phyloP scores from a whole-genome alignment of 768 basidiomycete species.

The Pleurotus tuoliensis region DNA sequence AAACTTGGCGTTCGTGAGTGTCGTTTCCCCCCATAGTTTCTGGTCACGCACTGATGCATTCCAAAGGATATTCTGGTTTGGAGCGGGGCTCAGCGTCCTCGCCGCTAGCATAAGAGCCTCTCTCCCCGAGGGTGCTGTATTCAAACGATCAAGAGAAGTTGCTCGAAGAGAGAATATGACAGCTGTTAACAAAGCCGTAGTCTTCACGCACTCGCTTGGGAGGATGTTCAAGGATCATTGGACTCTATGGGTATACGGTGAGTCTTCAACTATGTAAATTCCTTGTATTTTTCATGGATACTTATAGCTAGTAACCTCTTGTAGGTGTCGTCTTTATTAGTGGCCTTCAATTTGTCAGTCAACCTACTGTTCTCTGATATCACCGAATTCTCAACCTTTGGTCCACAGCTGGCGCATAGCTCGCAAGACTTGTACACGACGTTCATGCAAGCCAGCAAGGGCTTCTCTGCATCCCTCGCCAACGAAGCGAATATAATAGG shows the following conservation, averaged over 20 bases:
- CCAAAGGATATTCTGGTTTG: constrained; percentile 52
- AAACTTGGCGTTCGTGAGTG: constrained; percentile 14
- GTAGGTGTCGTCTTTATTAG: constrained; percentile 10
- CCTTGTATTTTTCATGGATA: neutral
- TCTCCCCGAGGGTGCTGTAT: constrained; percentile 58
- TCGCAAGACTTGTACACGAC: constrained; percentile 53
- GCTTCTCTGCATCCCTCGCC: constrained; percentile 39
- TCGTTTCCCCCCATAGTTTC: no score
- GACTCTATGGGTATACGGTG: constrained; percentile 50
- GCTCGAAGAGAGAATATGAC: constrained; percentile 20
- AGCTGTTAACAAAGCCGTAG: constrained; percentile 35
- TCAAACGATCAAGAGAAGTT: constrained; percentile 35
- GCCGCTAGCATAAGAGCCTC: constrained; percentile 49
- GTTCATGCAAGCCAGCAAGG: constrained; percentile 47
- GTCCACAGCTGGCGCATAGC: constrained; percentile 11
- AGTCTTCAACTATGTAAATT: neutral
- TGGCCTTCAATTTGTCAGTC: constrained; percentile 12
- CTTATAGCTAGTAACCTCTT: neutral
- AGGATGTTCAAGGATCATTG: constrained; percentile 60
- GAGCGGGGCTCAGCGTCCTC: constrained; percentile 43
- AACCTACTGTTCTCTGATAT: neutral
- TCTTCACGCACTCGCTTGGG: constrained; percentile 52
- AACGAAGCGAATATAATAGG: constrained; percentile 64
- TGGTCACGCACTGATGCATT: neutral
- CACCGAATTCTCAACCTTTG: neutral